Evolutionary conservation across 495 filamentous ascomycete genomes (phyloP), one percentile per base, ranked within the genome.

Genomic region (Aspergillus wentii): DNA sequence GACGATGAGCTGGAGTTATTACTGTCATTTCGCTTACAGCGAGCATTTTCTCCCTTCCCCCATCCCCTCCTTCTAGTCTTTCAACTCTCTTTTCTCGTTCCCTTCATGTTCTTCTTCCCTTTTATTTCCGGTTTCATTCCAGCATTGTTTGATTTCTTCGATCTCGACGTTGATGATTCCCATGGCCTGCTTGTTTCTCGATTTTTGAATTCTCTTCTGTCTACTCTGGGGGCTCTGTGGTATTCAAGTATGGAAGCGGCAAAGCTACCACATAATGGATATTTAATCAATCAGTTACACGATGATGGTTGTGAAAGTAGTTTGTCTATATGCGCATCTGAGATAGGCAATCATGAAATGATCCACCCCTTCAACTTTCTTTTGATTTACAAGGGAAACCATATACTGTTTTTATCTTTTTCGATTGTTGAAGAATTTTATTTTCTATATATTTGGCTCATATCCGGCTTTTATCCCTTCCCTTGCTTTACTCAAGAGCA

Each of bases 401-500:
- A 30, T 33, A 8, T 19, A 32, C 14, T 43, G 25, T 18, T 38
- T 28, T 29, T 17, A 8, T 41, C 30, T 17, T 15, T 29, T 21
- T 46, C 22, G 8, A 34, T 38, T 20, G 23, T 38, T 34, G 33
- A 20, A 38, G 23, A 36, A 16, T 30, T 32, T 31, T 19, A 3
- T 21, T 16, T 17, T 21, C 18, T 21, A n/a, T 41, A 17, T 35
- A 30, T 17, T 17, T 4, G 17, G 21, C 30, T 23, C 22, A 27
- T 16, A 40, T 3, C 9, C 4, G n/a, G n/a, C n/a, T n/a, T n/a
- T n/a, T n/a, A n/a, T n/a, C n/a, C n/a, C n/a, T n/a, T n/a, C n/a
- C n/a, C n/a, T n/a, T n/a, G n/a, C n/a, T 56, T 51, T 57, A 71
- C 42, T 73, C 63, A 39, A 89, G 34, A 68, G 83, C 65, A 85